These are phyloP conservation scores for Tetrapisispora iriomotensis DNA, from an alignment of 805 yeast genomes.

Conservation along the genomic window DNA sequence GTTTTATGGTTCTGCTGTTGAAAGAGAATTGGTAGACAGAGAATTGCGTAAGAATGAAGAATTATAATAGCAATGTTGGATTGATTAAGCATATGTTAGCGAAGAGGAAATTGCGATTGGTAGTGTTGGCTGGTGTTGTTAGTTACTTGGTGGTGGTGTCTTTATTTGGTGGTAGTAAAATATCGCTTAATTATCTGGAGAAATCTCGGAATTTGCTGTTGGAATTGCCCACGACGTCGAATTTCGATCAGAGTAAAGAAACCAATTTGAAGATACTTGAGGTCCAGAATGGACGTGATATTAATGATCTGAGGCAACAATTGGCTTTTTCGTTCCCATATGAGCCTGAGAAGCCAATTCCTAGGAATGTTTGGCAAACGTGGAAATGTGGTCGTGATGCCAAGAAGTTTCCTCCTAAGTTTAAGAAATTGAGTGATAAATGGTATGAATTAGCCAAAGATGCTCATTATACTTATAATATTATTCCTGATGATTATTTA, in stretches of 20 bases:
- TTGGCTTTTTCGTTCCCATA: slow-evolving; percentile 69
- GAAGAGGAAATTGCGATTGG: too few species aligned
- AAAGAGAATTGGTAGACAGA: too few species aligned
- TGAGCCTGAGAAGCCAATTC: slow-evolving; percentile 50
- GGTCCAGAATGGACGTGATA: neutral
- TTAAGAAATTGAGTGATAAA: slow-evolving; percentile 39
- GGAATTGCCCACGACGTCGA: slow-evolving; percentile 21
- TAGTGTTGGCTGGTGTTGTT: too few species aligned
- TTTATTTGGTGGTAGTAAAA: too few species aligned
- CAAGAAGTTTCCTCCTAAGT: slow-evolving; percentile 44
- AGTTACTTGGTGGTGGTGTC: too few species aligned
- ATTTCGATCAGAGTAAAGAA: slow-evolving; percentile 6
- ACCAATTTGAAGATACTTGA: slow-evolving; percentile 13
- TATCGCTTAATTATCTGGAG: too few species aligned
- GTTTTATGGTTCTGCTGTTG: too few species aligned
- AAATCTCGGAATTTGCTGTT: too few species aligned
- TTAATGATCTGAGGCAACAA: slow-evolving; percentile 32
- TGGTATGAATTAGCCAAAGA: slow-evolving; percentile 48
- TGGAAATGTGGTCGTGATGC: slow-evolving; percentile 69
- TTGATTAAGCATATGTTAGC: too few species aligned
- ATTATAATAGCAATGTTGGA: too few species aligned
- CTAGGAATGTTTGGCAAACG: slow-evolving; percentile 85
- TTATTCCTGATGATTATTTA: slow-evolving; percentile 63
- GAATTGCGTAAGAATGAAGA: too few species aligned
- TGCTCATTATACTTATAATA: slow-evolving; percentile 36